Percentiles rank a stretch among this genome's conserved stretches.
Evolutionary conservation across 2,329 filamentous ascomycete genomes (phyloP).

Genomic region (Curvularia sp.): DNA sequence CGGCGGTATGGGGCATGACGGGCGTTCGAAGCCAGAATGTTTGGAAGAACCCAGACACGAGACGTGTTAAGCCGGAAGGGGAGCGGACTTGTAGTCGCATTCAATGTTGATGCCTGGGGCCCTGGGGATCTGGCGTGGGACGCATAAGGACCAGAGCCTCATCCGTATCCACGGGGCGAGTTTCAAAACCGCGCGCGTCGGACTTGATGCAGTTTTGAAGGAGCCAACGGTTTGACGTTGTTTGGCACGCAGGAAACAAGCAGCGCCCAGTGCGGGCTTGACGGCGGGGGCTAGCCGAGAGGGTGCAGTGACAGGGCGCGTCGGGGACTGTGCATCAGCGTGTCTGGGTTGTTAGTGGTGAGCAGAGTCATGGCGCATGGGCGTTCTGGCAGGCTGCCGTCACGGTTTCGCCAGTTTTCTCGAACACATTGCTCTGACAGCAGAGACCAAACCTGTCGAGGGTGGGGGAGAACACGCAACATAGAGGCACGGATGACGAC

Average conservation of each 20-base stretch:
- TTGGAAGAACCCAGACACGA: conserved; percentile 49
- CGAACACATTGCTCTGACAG: neutral
- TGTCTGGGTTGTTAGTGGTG: neutral
- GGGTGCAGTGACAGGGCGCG: conserved; percentile 37
- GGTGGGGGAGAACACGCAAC: conserved; percentile 27
- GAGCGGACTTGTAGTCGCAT: conserved; percentile 35
- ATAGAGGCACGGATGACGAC: conserved; percentile 30
- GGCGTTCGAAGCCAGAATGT: conserved; percentile 45
- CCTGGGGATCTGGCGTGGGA: conserved; percentile 28
- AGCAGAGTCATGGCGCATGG: neutral
- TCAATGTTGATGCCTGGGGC: conserved; percentile 38
- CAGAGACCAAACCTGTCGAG: neutral
- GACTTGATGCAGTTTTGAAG: conserved; percentile 47
- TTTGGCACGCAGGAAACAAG: conserved; percentile 49
- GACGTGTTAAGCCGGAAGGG: conserved; percentile 47
- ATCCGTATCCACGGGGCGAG: conserved; percentile 43
- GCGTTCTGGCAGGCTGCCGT: neutral
- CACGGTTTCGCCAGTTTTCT: neutral
- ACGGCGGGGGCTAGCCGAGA: conserved; percentile 48
- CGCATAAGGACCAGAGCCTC: conserved; percentile 41
- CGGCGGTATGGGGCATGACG: conserved; percentile 41
- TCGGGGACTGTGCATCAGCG: conserved; percentile 39
- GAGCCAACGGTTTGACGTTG: conserved; percentile 50
- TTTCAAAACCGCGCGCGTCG: conserved; percentile 52
- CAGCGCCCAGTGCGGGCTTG: conserved; percentile 37